Percentiles rank a stretch among this genome's conserved stretches.
Conservation (phyloP, 305 asterid genomes). For the Euphrasia arctica region DNA sequence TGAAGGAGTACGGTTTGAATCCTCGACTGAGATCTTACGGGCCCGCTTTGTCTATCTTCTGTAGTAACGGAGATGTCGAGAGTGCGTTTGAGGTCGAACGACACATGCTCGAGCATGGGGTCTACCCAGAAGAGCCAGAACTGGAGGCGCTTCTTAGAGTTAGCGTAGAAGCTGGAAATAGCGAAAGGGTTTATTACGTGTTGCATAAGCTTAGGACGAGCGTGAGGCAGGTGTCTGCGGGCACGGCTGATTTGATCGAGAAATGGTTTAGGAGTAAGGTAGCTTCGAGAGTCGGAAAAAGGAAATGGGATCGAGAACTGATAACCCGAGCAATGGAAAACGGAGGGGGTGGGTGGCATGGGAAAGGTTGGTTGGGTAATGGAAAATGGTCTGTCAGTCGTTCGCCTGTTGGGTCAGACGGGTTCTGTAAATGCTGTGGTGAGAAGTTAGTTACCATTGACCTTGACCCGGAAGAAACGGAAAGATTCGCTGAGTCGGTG, state of each 20-base stretch:
- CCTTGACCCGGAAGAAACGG: conserved; percentile 80
- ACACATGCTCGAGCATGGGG: conserved; percentile 69
- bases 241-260: conserved; percentile 67
- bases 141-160: conserved; percentile 61
- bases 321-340: conserved; percentile 48
- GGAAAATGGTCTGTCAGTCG: conserved; percentile 67
- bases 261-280: conserved; percentile 69
- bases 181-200: conserved; percentile 65
- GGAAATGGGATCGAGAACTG: conserved; percentile 57
- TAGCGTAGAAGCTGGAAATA: conserved; percentile 56
- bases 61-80: conserved; percentile 61
- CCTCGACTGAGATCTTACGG: conserved; percentile 74
- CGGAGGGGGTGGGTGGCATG: conserved; percentile 96
- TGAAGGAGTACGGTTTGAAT: conserved; percentile 59
- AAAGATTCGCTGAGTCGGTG: conserved; percentile 67
- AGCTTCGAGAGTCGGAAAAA: conserved; percentile 71
- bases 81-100: conserved; percentile 68
- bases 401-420: conserved; percentile 54
- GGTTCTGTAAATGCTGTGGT: conserved; percentile 64
- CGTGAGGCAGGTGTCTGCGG: conserved; percentile 64
- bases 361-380: conserved; percentile 76
- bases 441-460: conserved; percentile 69
- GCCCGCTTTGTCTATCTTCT: conserved; percentile 72
- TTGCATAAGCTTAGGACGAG: conserved; percentile 72
- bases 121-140: conserved; percentile 77